These are phyloP conservation scores for Pontederia crassipes DNA, from an alignment of 176 grass and related monocot genomes.

Conservation along the genomic window DNA sequence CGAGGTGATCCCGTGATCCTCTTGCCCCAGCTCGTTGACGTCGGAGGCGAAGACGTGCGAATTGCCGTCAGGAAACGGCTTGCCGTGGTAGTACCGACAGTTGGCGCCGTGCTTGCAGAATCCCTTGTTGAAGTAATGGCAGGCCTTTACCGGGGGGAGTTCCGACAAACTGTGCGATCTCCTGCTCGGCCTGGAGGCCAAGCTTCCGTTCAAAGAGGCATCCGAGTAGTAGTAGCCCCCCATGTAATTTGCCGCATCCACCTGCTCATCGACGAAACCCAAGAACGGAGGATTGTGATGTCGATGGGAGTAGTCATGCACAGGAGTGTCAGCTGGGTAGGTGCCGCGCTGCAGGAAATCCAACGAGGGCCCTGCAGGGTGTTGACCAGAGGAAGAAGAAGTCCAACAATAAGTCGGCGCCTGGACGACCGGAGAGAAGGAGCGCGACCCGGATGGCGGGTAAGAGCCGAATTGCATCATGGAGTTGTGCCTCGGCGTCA, in stretches of 20 bases:
- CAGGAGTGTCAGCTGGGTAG: conserved; percentile 1
- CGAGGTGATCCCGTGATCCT: conserved; percentile 10
- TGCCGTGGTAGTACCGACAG: background rate
- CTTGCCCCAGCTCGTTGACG: conserved; percentile 3
- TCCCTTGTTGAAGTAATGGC: conserved; percentile 35
- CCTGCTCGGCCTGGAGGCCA: conserved; percentile 1
- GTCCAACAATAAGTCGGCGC: conserved; percentile 23
- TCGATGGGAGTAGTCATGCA: conserved; percentile 20
- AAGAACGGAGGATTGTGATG: conserved; percentile 12
- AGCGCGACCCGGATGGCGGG: background rate
- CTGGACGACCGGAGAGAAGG: conserved; percentile 25
- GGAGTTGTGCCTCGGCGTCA: conserved; percentile 23
- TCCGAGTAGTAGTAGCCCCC: conserved; percentile 28
- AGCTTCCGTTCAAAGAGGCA: conserved; percentile 10
- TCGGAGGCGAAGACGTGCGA: background rate
- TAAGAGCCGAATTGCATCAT: conserved; percentile 8
- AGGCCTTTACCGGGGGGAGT: conserved; percentile 26
- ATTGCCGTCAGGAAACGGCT: background rate
- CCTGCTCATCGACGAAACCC: conserved; percentile 20
- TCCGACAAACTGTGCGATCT: conserved; percentile 21
- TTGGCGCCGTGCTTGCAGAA: conserved; percentile 1
- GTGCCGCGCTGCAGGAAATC: background rate
- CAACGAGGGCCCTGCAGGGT: background rate
- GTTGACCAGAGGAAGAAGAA: background rate
- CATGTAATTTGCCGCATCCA: conserved; percentile 1